Conservation (phyloP, 23 red algal species). For the Rhodosorus marinus region DNA sequence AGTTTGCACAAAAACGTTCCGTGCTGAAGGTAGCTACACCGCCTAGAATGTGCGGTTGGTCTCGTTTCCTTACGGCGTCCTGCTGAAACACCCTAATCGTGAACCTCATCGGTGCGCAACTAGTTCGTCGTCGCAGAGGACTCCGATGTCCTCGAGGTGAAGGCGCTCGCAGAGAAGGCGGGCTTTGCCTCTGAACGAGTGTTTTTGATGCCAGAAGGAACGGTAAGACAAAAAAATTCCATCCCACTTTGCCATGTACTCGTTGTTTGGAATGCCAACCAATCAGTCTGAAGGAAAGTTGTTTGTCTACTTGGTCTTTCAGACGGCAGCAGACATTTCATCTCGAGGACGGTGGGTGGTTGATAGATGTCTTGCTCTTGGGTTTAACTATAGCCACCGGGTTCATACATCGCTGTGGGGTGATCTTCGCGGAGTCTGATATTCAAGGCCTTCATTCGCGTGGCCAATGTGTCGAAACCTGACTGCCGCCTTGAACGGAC, state of each 20-base stretch:
- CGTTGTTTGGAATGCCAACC: neutral
- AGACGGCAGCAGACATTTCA: slow-evolving; percentile 31
- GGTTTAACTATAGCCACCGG: slow-evolving; percentile 77
- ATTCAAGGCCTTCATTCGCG: no score
- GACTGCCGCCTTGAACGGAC: no score
- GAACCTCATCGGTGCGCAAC: no score
- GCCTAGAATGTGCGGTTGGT: no score
- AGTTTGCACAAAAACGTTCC: slow-evolving; percentile 18
- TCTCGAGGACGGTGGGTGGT: slow-evolving; percentile 52
- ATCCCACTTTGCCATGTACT: neutral
- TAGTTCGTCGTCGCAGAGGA: no score
- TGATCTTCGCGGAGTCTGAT: slow-evolving; percentile 57
- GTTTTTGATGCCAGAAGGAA: slow-evolving; percentile 82
- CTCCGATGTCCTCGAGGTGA: slow-evolving; percentile 64
- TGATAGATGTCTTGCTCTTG: slow-evolving; percentile 31
- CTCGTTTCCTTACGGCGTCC: no score
- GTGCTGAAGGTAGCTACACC: slow-evolving; percentile 75
- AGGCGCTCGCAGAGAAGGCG: slow-evolving; percentile 15
- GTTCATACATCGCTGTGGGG: slow-evolving; percentile 90
- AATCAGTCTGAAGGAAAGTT: neutral
- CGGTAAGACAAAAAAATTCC: slow-evolving; percentile 14
- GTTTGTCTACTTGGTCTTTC: neutral
- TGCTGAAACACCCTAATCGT: no score
- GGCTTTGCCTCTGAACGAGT: slow-evolving; percentile 28
- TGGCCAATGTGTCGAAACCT: no score